Base-by-base conservation (phyloP, 495 filamentous ascomycete species). In the Tuber brumale region DNA sequence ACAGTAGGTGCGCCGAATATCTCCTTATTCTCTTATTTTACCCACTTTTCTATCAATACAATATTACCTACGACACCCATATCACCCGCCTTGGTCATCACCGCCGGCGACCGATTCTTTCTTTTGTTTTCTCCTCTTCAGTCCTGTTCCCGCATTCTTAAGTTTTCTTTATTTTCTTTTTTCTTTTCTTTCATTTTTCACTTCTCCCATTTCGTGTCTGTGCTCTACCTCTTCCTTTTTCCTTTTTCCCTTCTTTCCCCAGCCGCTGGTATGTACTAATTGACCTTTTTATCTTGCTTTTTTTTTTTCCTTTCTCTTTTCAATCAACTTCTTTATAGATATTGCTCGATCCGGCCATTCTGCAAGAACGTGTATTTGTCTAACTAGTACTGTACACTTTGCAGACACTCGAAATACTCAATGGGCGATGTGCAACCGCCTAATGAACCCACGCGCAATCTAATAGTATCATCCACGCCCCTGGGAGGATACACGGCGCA, bases 401-500 rank as follows among this genome's bases (percentile, higher is more conserved):
- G 35, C 23, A 21, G 41, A 79, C 27, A 73, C 73, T 76, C 57
- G 66, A 76, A 72, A 75, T 66, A 66, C 72, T 73, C 77, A 80
- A 80, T 80, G 78, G 78, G 78, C 73, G 77, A 80, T 79, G 78
- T 61, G 76, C 78, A 73, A 45, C 66, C 71, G 71, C 70, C 76
- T 45, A 76, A 61, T 76, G 77, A 76, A 76, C 73, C 76, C 46
- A 73, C 77, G 44, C 78, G 78, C 61, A 80, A 80, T 66, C 66
- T 80, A 37, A 79, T 80, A 79, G 78, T 80, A 70, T 80, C 78
- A 44, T 80, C 78, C 61, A 80, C 78, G 45, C 72, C 78, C 48
- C 66, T 27, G 35, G 46, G 77, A 71, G 77, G 75, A 74, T 76
- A 80, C 45, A 75, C 76, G 42, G 31, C 70, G 61, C 78, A 76